Conservation (phyloP, 108 stramenopile species). For the Cyclotella atomus region DNA sequence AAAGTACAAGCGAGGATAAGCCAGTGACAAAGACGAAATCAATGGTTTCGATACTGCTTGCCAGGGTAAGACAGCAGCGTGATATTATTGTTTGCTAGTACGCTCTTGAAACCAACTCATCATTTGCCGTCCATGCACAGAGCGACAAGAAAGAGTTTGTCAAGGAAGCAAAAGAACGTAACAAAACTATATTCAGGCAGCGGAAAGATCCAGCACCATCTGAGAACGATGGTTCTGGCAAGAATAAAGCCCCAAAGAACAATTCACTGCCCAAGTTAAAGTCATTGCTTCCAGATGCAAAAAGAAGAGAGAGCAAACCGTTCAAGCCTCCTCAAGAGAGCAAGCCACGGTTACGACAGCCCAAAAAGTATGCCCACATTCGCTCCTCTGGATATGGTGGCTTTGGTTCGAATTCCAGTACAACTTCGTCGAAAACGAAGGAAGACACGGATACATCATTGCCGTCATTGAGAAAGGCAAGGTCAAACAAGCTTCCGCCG, state of each 20-base stretch:
- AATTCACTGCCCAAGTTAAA: constrained; percentile 20
- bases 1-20: not conserved
- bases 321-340: not conserved
- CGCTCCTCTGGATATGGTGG: constrained; percentile 40
- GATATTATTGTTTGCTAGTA: too few relatives aligned
- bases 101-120: too few relatives aligned
- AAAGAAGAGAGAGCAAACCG: not conserved
- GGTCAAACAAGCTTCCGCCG: constrained; percentile 1
- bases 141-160: constrained; percentile 31
- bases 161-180: constrained; percentile 28
- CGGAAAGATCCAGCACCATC: not conserved
- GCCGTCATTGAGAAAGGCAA: constrained; percentile 4
- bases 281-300: constrained; percentile 13
- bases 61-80: constrained; percentile 35
- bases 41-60: constrained; percentile 47
- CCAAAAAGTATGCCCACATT: constrained; percentile 23
- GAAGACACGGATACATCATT: not conserved
- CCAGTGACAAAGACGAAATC: constrained; percentile 32
- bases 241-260: constrained; percentile 8
- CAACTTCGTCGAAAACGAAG: constrained; percentile 17
- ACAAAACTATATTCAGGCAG: constrained; percentile 35
- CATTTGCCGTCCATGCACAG: too few relatives aligned
- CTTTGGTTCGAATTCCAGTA: not conserved
- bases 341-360: constrained; percentile 11
- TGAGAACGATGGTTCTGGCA: not conserved